These are phyloP conservation scores for Hymenoscyphus infarciens DNA, from an alignment of 2,329 filamentous ascomycete genomes.

Conservation along the genomic window DNA sequence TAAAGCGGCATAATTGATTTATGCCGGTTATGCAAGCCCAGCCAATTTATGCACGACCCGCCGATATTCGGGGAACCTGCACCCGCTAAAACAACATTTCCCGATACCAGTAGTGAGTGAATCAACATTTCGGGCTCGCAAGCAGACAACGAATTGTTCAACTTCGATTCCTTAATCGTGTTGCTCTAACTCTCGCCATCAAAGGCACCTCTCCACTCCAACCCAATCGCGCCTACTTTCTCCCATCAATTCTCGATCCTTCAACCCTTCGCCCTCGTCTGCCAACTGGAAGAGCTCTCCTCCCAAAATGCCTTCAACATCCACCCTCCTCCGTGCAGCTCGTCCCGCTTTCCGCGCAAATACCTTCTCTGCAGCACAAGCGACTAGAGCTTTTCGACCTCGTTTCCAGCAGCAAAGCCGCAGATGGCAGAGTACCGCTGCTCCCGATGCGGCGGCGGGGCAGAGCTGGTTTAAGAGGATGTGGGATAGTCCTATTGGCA, in stretches of 20 bases:
- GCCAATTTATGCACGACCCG: not conserved
- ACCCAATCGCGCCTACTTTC: not conserved
- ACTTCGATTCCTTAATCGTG: not conserved
- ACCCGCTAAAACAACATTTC: constrained; percentile 8
- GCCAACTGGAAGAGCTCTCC: not conserved
- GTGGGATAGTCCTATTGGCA: constrained; percentile 76
- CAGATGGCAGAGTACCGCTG: constrained; percentile 66
- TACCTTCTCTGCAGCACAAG: constrained; percentile 46
- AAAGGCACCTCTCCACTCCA: constrained; percentile 1
- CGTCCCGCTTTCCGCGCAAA: constrained; percentile 49
- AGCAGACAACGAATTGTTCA: not conserved
- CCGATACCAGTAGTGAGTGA: constrained; percentile 5
- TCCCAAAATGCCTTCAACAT: constrained; percentile 23
- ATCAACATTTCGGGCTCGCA: constrained; percentile 2
- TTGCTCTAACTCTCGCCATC: not conserved
- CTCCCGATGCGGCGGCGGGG: constrained; percentile 40
- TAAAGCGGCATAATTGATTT: constrained; percentile 9
- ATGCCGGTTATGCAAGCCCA: not conserved
- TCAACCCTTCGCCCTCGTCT: not conserved
- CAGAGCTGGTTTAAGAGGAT: constrained; percentile 68
- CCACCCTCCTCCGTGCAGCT: constrained; percentile 48
- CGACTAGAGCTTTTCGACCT: constrained; percentile 42
- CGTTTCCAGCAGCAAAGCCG: constrained; percentile 44
- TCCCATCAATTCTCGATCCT: not conserved
- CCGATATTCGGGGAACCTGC: constrained; percentile 1